Evolutionary conservation across 495 filamentous ascomycete species (phyloP).

Genomic region (Penicillium tannophilum): DNA sequence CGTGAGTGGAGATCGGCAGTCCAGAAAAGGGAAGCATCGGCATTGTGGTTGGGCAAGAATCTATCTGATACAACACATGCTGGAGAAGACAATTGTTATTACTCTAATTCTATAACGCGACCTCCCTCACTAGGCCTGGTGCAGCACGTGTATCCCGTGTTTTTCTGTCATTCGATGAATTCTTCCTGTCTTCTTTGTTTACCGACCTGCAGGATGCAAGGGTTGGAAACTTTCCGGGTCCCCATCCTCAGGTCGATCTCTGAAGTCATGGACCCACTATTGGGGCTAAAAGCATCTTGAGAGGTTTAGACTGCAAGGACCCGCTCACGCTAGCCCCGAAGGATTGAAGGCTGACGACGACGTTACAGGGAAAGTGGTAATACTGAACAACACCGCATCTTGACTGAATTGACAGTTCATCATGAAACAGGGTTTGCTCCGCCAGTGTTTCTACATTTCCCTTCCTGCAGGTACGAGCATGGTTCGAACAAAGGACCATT

Average conservation of each 20-base stretch:
- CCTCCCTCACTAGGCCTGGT: background rate
- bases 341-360: conserved; percentile 25
- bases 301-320: conserved; percentile 19
- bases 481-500: background rate
- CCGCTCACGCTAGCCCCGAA: conserved; percentile 10
- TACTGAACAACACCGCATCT: background rate
- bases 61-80: background rate
- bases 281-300: conserved; percentile 17
- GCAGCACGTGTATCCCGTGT: background rate
- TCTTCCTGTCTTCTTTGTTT: background rate
- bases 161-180: background rate
- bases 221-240: background rate
- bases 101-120: background rate
- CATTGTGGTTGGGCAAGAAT: background rate
- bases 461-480: background rate
- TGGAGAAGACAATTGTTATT: background rate
- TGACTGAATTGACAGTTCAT: background rate
- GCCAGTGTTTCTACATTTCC: background rate
- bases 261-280: conserved; percentile 23
- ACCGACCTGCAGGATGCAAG: background rate
- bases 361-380: background rate
- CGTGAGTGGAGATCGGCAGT: conserved; percentile 12
- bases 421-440: conserved; percentile 2
- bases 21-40: conserved; percentile 15
- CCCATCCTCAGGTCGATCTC: conserved; percentile 4